A percentile compares a stretch with the other conserved stretches of the same genome.
Conservation (phyloP, 2,329 filamentous ascomycete species). For the Lecanicillium sp. region DNA sequence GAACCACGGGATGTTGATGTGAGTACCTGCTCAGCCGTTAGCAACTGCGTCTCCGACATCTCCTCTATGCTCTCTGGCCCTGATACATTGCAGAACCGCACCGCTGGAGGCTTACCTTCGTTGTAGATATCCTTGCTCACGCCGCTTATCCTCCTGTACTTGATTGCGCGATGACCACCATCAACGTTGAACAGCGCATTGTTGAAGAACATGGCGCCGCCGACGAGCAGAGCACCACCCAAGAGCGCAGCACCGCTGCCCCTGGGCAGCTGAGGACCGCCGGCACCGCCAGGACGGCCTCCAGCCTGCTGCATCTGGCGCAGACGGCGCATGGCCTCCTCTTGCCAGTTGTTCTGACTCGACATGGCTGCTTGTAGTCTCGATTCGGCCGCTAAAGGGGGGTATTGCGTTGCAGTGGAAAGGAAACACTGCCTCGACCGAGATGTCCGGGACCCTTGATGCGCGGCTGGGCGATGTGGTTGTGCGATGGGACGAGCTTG, state of each 20-base stretch:
- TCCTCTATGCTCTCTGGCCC: conserved; percentile 7
- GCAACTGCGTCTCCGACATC: not conserved
- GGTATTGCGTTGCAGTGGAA: not conserved
- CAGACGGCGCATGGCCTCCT: conserved; percentile 44
- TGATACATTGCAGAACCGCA: not conserved
- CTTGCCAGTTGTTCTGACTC: conserved; percentile 32
- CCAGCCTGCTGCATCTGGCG: conserved; percentile 39
- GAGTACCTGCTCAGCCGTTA: conserved; percentile 58
- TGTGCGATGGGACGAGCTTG: not conserved
- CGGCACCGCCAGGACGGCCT: conserved; percentile 33
- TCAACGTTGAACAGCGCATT: conserved; percentile 76
- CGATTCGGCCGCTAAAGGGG: not conserved
- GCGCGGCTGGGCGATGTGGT: conserved; percentile 3
- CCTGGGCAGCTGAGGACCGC: conserved; percentile 33
- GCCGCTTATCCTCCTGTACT: conserved; percentile 87
- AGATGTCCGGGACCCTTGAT: conserved; percentile 1
- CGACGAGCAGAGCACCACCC: conserved; percentile 36
- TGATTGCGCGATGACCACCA: conserved; percentile 97
- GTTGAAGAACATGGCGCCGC: conserved; percentile 44
- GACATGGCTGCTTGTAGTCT: conserved; percentile 18
- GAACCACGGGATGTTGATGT: conserved; percentile 92
- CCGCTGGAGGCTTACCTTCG: conserved; percentile 58
- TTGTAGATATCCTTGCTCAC: conserved; percentile 93
- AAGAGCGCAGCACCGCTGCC: conserved; percentile 31
- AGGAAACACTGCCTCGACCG: not conserved